Evolutionary conservation across 2,329 filamentous ascomycete species (phyloP).

Genomic region (Talaromyces sp.): DNA sequence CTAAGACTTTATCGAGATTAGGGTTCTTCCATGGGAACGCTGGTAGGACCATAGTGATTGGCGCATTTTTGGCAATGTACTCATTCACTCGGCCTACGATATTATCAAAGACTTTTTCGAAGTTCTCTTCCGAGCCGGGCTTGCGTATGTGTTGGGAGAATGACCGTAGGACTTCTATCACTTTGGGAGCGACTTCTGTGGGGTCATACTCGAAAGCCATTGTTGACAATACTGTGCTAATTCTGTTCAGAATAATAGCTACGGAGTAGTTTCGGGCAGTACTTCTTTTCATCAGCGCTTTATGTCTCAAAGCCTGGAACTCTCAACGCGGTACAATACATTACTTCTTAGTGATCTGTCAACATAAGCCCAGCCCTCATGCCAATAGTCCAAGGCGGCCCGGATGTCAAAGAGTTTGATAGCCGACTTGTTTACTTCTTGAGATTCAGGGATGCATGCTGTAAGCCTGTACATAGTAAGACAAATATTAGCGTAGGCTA

Average conservation of each 20-base stretch:
- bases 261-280: background rate
- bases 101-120: constrained; percentile 5
- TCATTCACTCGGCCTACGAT: background rate
- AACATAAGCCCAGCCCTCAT: background rate
- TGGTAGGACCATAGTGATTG: constrained; percentile 27
- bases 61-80: constrained; percentile 8
- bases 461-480: background rate
- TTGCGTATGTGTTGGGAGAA: constrained; percentile 9
- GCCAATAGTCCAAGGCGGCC: background rate
- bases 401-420: background rate
- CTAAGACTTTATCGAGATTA: constrained; percentile 33
- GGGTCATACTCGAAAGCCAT: constrained; percentile 7
- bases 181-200: background rate
- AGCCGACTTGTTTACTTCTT: background rate
- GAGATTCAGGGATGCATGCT: background rate
- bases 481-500: background rate
- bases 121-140: constrained; percentile 6
- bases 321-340: background rate
- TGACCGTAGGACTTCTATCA: background rate
- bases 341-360: no score
- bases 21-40: constrained; percentile 33
- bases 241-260: background rate
- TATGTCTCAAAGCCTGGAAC: background rate
- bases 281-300: background rate
- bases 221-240: background rate